Base-by-base conservation (phyloP, 202 grass and related monocot genomes). In the Brachypodium distachyon region DNA sequence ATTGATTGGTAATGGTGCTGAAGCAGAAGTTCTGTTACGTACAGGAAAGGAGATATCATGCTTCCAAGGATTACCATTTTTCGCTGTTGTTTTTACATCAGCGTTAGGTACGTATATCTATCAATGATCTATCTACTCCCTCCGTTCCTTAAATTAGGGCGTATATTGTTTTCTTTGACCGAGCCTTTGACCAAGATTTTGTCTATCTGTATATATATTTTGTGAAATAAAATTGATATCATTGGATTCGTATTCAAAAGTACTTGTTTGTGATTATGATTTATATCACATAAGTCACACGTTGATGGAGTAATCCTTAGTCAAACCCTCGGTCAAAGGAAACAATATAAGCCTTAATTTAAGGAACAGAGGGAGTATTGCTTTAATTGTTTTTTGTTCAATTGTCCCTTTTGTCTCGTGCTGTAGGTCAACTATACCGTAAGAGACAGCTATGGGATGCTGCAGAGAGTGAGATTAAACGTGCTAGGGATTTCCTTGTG, bases 401-500 rank as follows among this genome's bases (percentile, higher is more conserved):
- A 65, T 3, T 79, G 2, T 66, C 28, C 33, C 3, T 73, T 74
- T 5, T 63, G 9, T 57, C 18, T 82, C 39, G 46, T 70, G 31
- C 78, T 89, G 83, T 70, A 97, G 95, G 95, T 80, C 76, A 92
- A 84, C 65, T 97, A 62, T 97, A 90, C 73, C 31, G 85, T 26
- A 97, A 89, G 84, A 83, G 70, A 36, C 84, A 92, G 32, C 52
- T 77, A 61, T 90, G 82, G 91, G 85, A 90, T 61, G 72, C 83
- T 8, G 89, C 91, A 41, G 70, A 90, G 46, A 40, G 23, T 41
- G 91, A 97, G 70, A 71, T 92, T 64, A 81, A 81, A 70, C 19
- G 33, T 84, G 91, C 91, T 41, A 79, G 70, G 62, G 82, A 80
- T 56, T 87, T 86, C 83, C 75, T 97, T 75, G 18, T 11, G 11